Evolutionary conservation across 805 yeast species (phyloP).

Genomic region (Metschnikowia noctiluminum): DNA sequence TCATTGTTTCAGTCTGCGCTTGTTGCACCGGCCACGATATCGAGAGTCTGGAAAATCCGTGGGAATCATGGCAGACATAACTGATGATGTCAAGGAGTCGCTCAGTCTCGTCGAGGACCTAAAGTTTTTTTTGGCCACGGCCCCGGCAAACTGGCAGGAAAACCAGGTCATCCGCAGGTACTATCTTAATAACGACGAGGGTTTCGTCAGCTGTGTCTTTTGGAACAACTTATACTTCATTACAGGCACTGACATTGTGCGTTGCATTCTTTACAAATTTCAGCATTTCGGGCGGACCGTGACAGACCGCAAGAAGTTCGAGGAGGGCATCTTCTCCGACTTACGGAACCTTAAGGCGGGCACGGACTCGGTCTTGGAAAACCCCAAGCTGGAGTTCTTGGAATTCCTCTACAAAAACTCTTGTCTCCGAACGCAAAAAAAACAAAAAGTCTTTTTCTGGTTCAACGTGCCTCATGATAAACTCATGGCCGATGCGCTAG

Average conservation of each 20-base stretch:
- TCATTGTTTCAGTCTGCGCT: background rate
- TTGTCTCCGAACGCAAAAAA: slow-evolving; percentile 91
- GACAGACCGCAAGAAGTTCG: slow-evolving; percentile 86
- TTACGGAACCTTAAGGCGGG: slow-evolving; percentile 83
- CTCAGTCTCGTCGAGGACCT: slow-evolving; percentile 67
- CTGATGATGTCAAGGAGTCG: slow-evolving; percentile 40
- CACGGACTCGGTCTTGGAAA: slow-evolving; percentile 80
- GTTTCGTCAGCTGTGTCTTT: slow-evolving; percentile 85
- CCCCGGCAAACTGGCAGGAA: slow-evolving; percentile 92
- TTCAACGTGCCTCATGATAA: slow-evolving; percentile 92
- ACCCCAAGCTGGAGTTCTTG: slow-evolving; percentile 80
- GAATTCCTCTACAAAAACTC: slow-evolving; percentile 81
- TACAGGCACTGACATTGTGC: slow-evolving; percentile 94
- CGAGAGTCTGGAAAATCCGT: background rate
- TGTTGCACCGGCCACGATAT: background rate
- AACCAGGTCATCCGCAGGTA: slow-evolving; percentile 84
- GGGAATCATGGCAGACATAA: slow-evolving; percentile 9
- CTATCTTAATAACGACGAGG: slow-evolving; percentile 82
- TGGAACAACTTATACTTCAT: slow-evolving; percentile 90
- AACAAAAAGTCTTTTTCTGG: slow-evolving; percentile 97
- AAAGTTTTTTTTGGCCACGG: slow-evolving; percentile 84
- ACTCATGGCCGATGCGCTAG: slow-evolving; percentile 88
- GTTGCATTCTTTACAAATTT: slow-evolving; percentile 84
- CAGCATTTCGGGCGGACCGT: slow-evolving; percentile 86
- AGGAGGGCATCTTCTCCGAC: slow-evolving; percentile 94